These are phyloP conservation scores for Spathaspora boniae DNA, from an alignment of 805 yeast species.

Conservation along the genomic window DNA sequence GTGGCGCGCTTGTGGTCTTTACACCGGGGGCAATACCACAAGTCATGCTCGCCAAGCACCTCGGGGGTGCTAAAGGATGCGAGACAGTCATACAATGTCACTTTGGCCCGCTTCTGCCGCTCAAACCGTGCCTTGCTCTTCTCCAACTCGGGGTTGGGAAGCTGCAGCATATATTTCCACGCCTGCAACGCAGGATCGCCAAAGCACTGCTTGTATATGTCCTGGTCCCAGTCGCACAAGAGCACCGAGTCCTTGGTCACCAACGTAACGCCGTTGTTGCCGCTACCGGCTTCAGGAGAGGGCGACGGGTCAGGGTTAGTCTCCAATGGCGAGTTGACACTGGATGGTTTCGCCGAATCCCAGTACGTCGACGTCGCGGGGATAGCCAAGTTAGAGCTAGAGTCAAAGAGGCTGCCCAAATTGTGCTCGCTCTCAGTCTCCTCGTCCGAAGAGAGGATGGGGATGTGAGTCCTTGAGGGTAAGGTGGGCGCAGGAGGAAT, in stretches of 20 bases:
- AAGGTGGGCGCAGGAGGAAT: constrained; percentile 3
- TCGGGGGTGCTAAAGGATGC: constrained; percentile 75
- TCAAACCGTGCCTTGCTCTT: constrained; percentile 34
- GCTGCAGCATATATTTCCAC: constrained; percentile 47
- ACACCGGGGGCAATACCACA: constrained; percentile 93
- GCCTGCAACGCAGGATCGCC: constrained; percentile 48
- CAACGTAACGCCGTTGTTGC: constrained; percentile 10
- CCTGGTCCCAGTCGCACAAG: constrained; percentile 66
- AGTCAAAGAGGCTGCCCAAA: constrained; percentile 19
- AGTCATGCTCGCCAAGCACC: constrained; percentile 79
- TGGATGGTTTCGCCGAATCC: constrained; percentile 19
- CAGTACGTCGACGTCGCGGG: constrained; percentile 16
- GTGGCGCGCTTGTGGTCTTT: constrained; percentile 88
- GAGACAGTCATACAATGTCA: constrained; percentile 66
- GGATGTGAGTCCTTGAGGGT: constrained; percentile 4
- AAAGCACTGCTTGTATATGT: constrained; percentile 50
- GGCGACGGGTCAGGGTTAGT: no score
- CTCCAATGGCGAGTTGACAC: constrained; percentile 16
- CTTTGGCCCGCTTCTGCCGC: constrained; percentile 43
- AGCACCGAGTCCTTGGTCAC: constrained; percentile 23
- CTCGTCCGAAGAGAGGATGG: constrained; percentile 23
- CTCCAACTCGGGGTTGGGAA: constrained; percentile 56
- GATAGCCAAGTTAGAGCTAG: constrained; percentile 9
- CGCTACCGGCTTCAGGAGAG: constrained; percentile 1
- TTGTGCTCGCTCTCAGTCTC: constrained; percentile 25